Percentiles rank a stretch among this genome's conserved stretches.
Conservation (phyloP, 768 basidiomycete genomes). For the Lentinula sp. region DNA sequence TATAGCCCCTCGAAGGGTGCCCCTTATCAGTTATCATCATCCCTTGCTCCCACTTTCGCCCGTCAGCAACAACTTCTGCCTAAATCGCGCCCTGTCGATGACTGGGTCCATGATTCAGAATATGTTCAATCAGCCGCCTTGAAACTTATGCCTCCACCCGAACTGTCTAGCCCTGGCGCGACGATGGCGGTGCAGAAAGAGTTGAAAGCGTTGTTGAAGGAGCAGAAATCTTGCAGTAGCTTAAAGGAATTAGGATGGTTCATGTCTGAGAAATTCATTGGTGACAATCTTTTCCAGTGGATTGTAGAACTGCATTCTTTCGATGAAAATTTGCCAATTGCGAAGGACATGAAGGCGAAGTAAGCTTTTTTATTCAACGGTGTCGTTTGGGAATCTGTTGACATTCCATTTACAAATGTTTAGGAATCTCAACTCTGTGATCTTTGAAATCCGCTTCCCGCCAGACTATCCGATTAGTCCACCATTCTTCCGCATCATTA, state of each 20-base stretch:
- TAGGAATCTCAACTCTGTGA: slow-evolving; percentile 56
- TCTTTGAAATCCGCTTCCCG: slow-evolving; percentile 71
- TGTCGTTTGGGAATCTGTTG: not conserved
- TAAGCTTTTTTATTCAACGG: slow-evolving; percentile 18
- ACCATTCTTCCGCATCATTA: slow-evolving; percentile 73
- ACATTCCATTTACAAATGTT: not conserved
- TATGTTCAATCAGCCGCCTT: slow-evolving; percentile 40
- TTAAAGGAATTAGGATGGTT: slow-evolving; percentile 65
- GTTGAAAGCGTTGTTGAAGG: slow-evolving; percentile 52
- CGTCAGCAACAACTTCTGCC: not conserved
- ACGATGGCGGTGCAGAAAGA: slow-evolving; percentile 57
- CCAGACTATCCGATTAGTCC: slow-evolving; percentile 61
- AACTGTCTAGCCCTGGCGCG: slow-evolving; percentile 46
- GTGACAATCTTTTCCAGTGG: slow-evolving; percentile 69
- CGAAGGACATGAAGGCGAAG: slow-evolving; percentile 50
- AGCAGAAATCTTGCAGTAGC: slow-evolving; percentile 42
- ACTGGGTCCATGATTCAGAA: slow-evolving; percentile 49
- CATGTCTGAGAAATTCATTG: slow-evolving; percentile 58
- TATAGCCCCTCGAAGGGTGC: not conserved
- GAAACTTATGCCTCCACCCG: slow-evolving; percentile 55
- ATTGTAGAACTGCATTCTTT: slow-evolving; percentile 71
- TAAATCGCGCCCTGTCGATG: slow-evolving; percentile 24
- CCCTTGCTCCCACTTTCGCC: not conserved
- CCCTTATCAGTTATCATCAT: not conserved
- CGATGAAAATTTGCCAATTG: slow-evolving; percentile 52